Percentiles rank a stretch among this genome's conserved stretches.
These are phyloP conservation scores for Citrus unshiu DNA, from an alignment of 345 rosid genomes.

Conservation along the genomic window DNA sequence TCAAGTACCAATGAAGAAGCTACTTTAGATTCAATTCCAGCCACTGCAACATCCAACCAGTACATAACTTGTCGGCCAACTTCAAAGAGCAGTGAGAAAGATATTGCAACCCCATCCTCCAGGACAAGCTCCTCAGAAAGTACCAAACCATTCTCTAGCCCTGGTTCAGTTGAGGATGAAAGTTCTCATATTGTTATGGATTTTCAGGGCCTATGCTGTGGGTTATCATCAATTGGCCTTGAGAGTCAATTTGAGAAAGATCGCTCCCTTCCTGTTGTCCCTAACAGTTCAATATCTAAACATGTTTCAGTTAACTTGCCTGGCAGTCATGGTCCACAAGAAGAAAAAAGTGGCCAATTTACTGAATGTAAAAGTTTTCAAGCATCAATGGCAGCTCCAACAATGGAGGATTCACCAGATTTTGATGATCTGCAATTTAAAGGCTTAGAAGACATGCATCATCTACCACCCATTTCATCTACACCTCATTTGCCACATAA, in stretches of 20 bases:
- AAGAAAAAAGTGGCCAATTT: not conserved
- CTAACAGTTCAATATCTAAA: constrained; percentile 10
- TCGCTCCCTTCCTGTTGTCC: not conserved
- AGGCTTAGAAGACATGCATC: constrained; percentile 2
- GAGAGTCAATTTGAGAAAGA: constrained; percentile 12
- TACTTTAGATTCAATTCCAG: not conserved
- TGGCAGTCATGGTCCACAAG: constrained; percentile 12
- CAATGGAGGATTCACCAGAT: constrained; percentile 6
- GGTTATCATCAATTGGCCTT: constrained; percentile 18
- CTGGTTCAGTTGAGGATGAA: constrained; percentile 13
- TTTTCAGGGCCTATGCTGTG: constrained; percentile 20
- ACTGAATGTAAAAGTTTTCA: constrained; percentile 10
- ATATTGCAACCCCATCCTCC: not conserved
- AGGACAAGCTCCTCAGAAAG: constrained; percentile 8
- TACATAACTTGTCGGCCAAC: not conserved
- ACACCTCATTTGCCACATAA: constrained; percentile 26
- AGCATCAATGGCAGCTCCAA: constrained; percentile 6
- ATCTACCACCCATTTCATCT: constrained; percentile 13
- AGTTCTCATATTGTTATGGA: constrained; percentile 7
- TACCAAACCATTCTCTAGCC: not conserved
- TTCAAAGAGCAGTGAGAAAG: constrained; percentile 1
- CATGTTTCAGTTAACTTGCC: not conserved
- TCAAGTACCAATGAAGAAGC: constrained; percentile 1
- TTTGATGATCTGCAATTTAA: constrained; percentile 14
- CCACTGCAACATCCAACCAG: not conserved